Evolutionary conservation across 2,329 filamentous ascomycete genomes (phyloP).

Genomic region (Plectosphaerella plurivora): DNA sequence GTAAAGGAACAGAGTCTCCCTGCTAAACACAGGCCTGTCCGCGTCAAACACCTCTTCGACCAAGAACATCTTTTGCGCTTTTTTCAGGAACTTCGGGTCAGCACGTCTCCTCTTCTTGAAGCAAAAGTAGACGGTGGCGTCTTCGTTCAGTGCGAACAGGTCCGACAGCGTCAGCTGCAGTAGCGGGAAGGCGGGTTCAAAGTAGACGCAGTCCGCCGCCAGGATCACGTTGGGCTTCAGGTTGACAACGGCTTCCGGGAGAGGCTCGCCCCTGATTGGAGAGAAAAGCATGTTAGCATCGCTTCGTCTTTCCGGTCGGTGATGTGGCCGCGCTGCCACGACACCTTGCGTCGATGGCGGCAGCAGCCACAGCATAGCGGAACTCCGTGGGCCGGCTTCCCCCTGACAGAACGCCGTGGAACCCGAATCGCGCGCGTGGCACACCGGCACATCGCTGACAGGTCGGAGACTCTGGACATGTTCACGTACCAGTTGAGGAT

Average conservation of each 20-base stretch:
- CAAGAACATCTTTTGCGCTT: conserved; percentile 61
- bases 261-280: conserved; percentile 51
- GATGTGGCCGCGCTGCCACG: no score
- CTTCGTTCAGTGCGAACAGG: conserved; percentile 67
- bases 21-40: conserved; percentile 51
- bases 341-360: no score
- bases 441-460: no score
- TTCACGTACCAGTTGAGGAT: conserved; percentile 74
- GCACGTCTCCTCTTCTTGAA: conserved; percentile 89
- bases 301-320: no score
- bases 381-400: no score
- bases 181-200: conserved; percentile 90
- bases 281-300: no score
- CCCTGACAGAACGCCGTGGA: no score
- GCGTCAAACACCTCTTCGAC: conserved; percentile 61
- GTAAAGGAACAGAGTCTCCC: conserved; percentile 58
- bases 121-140: conserved; percentile 70
- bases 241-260: conserved; percentile 47
- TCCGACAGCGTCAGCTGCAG: conserved; percentile 74
- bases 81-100: conserved; percentile 70
- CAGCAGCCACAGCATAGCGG: no score
- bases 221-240: conserved; percentile 74
- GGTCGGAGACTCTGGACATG: not conserved
- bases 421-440: no score
- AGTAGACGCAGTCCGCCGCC: conserved; percentile 97